Evolutionary conservation across 2,329 filamentous ascomycete genomes (phyloP), one percentile per base, ranked within the genome.

Genomic region (Pseudonectria buxi): DNA sequence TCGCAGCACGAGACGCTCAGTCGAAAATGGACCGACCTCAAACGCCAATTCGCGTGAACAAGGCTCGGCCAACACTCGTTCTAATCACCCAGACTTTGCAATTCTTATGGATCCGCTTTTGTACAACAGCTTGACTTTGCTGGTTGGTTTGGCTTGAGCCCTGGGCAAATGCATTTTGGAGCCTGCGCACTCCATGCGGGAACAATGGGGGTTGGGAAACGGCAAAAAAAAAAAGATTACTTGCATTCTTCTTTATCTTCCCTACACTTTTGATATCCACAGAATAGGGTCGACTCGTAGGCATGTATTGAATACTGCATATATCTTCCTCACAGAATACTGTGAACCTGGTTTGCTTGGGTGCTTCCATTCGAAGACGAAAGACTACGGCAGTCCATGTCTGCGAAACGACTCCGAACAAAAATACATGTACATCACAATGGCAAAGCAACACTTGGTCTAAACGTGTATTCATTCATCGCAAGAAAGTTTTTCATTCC

Each of bases 1-100:
- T 67, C 76, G 18, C 66, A 74, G 45, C 77, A 89, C 51, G 86
- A 90, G 59, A 74, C 76, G 6, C 72, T 90, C 28, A 79, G 71
- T 44, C 78, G 83, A 50, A 87, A 83, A 65, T 89, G 83, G 83
- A 77, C 75, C 33, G 86, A 90, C 50, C 67, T 90, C 44, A 77
- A 72, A 61, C 66, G 68, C 33, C 74, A 78, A 38, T 75, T 78
- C 50, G 65, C 62, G 30, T 72, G 47, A 45, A n/a, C 16, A 12
- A 7, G 24, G 26, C 16, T 26, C 11, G 14, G 27, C 22, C 22
- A 14, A 27, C 16, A 11, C n/a, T 31, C 24, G 24, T 25, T 28
- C 31, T 37, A 24, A 14, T 26, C 36, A 22, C 13, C 14, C 16
- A 12, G 35, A 33, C 33, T 36, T 45, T 22, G 18, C 18, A 36